Evolutionary conservation across 805 yeast species (phyloP).

Genomic region (Candida hungchunana): DNA sequence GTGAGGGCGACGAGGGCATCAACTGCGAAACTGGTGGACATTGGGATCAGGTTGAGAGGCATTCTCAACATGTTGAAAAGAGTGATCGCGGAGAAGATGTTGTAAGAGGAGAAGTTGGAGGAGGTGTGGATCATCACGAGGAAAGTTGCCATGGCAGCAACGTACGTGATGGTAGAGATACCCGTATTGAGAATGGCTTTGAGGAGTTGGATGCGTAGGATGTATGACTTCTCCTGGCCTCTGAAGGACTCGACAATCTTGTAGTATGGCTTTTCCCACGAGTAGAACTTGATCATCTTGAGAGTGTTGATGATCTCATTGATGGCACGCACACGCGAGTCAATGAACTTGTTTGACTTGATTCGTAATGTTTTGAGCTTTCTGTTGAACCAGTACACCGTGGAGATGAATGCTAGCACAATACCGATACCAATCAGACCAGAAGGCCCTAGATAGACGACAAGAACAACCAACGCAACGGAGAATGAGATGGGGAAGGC

Average conservation of each 20-base stretch:
- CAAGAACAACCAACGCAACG: slow-evolving; percentile 59
- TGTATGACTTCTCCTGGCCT: slow-evolving; percentile 52
- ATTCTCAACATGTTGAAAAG: slow-evolving; percentile 58
- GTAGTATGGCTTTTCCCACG: slow-evolving; percentile 85
- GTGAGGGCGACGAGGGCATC: slow-evolving; percentile 58
- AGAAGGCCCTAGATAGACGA: slow-evolving; percentile 66
- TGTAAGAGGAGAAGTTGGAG: slow-evolving; percentile 46
- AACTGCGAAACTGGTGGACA: slow-evolving; percentile 55
- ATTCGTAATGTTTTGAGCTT: slow-evolving; percentile 52
- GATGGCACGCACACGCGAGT: slow-evolving; percentile 67
- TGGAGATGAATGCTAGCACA: slow-evolving; percentile 35
- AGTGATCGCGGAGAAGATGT: slow-evolving; percentile 66
- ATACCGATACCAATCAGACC: slow-evolving; percentile 70
- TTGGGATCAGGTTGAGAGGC: slow-evolving; percentile 62
- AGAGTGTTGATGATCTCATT: slow-evolving; percentile 76
- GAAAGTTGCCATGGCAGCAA: slow-evolving; percentile 72
- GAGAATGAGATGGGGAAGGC: slow-evolving; percentile 61
- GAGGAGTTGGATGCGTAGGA: slow-evolving; percentile 59
- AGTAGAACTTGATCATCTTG: slow-evolving; percentile 81
- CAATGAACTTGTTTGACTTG: slow-evolving; percentile 62
- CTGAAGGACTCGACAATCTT: slow-evolving; percentile 52
- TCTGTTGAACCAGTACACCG: slow-evolving; percentile 44
- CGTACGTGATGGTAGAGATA: slow-evolving; percentile 44
- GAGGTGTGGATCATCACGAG: slow-evolving; percentile 48
- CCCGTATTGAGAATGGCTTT: slow-evolving; percentile 63